Percentiles rank a stretch among this genome's conserved stretches.
phyloP scores from a whole-genome alignment of 1,284 basidiomycete genomes.

The Apiotrichum veenhuisii region DNA sequence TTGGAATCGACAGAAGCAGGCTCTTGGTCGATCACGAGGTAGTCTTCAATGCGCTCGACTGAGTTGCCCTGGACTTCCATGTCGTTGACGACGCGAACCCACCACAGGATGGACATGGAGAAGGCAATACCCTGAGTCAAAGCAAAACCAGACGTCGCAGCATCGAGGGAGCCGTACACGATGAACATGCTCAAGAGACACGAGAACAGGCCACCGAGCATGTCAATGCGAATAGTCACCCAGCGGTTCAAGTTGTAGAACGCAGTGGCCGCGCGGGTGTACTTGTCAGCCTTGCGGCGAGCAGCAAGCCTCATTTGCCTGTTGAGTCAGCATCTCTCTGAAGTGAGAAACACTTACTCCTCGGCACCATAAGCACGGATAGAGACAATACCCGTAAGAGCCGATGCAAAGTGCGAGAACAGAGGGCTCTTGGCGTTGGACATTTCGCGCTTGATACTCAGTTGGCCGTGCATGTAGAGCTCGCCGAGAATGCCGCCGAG shows the following conservation, averaged over 20 bases:
- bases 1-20: constrained; percentile 54
- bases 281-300: constrained; percentile 44
- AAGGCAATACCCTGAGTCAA: constrained; percentile 49
- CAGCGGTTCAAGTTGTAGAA: constrained; percentile 49
- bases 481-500: constrained; percentile 55
- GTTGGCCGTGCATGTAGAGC: constrained; percentile 63
- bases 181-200: constrained; percentile 41
- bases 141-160: constrained; percentile 47
- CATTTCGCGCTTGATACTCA: constrained; percentile 68
- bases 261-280: constrained; percentile 44
- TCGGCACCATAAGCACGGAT: constrained; percentile 50
- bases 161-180: constrained; percentile 42
- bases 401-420: constrained; percentile 65
- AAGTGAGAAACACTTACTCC: constrained; percentile 11
- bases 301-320: constrained; percentile 39
- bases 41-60: constrained; percentile 70
- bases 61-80: constrained; percentile 51
- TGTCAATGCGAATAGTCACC: constrained; percentile 47
- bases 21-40: constrained; percentile 69
- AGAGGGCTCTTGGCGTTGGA: constrained; percentile 64
- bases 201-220: constrained; percentile 47
- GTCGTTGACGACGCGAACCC: constrained; percentile 48
- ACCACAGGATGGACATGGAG: constrained; percentile 38
- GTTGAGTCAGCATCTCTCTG: background rate
- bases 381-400: constrained; percentile 61